Percentiles rank a stretch among this genome's conserved stretches.
Evolutionary conservation across 306 rosid genomes (phyloP).

Genomic region (Lathyrus aphaca): DNA sequence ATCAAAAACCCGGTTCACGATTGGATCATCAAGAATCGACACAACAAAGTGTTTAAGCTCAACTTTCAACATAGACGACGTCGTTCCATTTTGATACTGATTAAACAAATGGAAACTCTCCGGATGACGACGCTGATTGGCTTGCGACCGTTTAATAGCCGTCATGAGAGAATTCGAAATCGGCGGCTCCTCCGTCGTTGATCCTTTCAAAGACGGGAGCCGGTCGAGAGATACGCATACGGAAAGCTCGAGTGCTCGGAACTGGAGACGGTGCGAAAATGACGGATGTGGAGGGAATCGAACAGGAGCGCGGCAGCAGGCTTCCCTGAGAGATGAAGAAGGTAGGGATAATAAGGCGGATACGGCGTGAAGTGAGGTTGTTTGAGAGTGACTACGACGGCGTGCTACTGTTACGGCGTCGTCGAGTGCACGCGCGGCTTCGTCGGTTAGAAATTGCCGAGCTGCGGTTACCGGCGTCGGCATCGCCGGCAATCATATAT

Average conservation of each 20-base stretch:
- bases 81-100: constrained; percentile 58
- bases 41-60: constrained; percentile 79
- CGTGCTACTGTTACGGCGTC: constrained; percentile 86
- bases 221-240: constrained; percentile 86
- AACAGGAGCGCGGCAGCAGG: constrained; percentile 62
- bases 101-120: constrained; percentile 67
- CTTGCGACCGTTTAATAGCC: constrained; percentile 87
- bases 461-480: constrained; percentile 92
- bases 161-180: constrained; percentile 91
- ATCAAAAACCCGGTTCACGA: constrained; percentile 80
- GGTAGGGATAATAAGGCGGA: constrained; percentile 74
- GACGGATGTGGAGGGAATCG: constrained; percentile 33
- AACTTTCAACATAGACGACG: constrained; percentile 50
- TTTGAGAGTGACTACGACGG: constrained; percentile 75
- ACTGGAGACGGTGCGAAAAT: constrained; percentile 68
- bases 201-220: constrained; percentile 51
- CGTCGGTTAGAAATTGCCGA: constrained; percentile 87
- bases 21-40: constrained; percentile 89
- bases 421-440: constrained; percentile 80
- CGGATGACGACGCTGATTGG: constrained; percentile 83
- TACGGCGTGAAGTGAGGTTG: constrained; percentile 81
- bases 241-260: constrained; percentile 78
- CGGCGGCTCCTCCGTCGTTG: constrained; percentile 69
- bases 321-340: constrained; percentile 71
- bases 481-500: constrained; percentile 92